phyloP scores from a whole-genome alignment of 306 rosid genomes.

The Geum urbanum region DNA sequence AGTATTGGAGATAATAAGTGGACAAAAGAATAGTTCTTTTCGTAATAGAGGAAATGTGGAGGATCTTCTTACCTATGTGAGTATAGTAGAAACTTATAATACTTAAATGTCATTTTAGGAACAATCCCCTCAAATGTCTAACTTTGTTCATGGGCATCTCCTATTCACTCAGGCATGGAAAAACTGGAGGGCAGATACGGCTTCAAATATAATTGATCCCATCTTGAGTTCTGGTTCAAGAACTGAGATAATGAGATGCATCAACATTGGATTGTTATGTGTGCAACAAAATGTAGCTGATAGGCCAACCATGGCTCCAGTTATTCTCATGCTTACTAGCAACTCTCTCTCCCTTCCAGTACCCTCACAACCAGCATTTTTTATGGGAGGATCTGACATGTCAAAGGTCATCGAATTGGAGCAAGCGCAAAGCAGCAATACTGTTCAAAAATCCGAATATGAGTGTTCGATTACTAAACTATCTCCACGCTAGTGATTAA shows the following conservation, averaged over 20 bases:
- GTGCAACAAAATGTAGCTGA: constrained; percentile 4
- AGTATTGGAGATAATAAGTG: constrained; percentile 3
- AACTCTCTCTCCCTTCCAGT: neutral
- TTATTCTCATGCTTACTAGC: neutral
- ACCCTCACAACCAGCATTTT: constrained; percentile 15
- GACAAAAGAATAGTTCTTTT: neutral
- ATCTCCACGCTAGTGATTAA: too few species aligned
- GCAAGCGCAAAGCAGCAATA: too few species aligned
- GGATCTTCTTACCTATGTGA: constrained; percentile 4
- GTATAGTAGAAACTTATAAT: neutral
- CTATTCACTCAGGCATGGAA: neutral
- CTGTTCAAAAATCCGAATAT: too few species aligned
- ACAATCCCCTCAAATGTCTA: neutral
- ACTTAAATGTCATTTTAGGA: neutral
- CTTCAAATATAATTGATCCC: neutral
- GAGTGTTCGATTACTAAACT: too few species aligned
- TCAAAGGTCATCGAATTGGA: too few species aligned
- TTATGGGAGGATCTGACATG: neutral
- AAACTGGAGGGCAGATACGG: neutral
- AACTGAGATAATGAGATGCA: constrained; percentile 8
- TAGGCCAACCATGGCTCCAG: constrained; percentile 12
- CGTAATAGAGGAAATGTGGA: neutral
- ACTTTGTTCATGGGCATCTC: neutral
- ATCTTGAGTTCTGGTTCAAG: neutral
- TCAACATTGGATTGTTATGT: constrained; percentile 10